These are phyloP conservation scores for Phaeophleospora eucalypticola DNA, from an alignment of 2,329 filamentous ascomycete genomes.

Conservation along the genomic window DNA sequence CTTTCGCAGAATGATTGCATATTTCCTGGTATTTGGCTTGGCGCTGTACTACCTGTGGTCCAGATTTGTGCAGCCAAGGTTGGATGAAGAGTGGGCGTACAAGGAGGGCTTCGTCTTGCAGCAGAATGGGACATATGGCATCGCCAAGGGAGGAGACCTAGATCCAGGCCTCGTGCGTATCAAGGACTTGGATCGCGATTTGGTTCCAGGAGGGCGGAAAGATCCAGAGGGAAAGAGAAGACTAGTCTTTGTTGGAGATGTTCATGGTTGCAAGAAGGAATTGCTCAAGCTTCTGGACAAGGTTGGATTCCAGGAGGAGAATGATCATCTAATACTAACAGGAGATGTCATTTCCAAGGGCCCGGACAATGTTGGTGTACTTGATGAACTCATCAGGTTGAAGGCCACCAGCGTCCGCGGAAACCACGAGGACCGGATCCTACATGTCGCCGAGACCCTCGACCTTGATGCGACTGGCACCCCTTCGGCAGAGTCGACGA, in stretches of 20 bases:
- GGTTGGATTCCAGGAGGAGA: constrained; percentile 56
- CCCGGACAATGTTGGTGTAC: constrained; percentile 72
- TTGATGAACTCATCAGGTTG: constrained; percentile 68
- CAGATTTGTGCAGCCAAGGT: constrained; percentile 35
- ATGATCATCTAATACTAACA: constrained; percentile 70
- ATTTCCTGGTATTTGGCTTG: constrained; percentile 30
- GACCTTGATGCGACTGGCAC: constrained; percentile 2
- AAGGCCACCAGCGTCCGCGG: constrained; percentile 80
- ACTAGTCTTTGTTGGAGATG: constrained; percentile 81
- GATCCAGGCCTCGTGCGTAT: constrained; percentile 46
- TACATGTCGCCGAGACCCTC: constrained; percentile 46
- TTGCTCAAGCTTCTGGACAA: constrained; percentile 61
- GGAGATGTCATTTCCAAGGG: constrained; percentile 85
- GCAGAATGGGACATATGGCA: constrained; percentile 28
- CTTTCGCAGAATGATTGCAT: constrained; percentile 30
- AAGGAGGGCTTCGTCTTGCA: constrained; percentile 32
- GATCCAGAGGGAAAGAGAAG: constrained; percentile 47
- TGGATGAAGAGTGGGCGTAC: constrained; percentile 34
- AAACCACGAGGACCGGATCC: constrained; percentile 84
- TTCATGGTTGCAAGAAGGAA: constrained; percentile 78
- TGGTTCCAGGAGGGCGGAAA: constrained; percentile 30
- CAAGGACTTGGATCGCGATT: constrained; percentile 44
- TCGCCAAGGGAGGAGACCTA: constrained; percentile 24
- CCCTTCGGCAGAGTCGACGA: constrained; percentile 9
- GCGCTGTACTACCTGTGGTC: constrained; percentile 36